Percentiles rank a stretch among this genome's conserved stretches.
phyloP scores from a whole-genome alignment of 495 filamentous ascomycete genomes.

The Podospora comata region DNA sequence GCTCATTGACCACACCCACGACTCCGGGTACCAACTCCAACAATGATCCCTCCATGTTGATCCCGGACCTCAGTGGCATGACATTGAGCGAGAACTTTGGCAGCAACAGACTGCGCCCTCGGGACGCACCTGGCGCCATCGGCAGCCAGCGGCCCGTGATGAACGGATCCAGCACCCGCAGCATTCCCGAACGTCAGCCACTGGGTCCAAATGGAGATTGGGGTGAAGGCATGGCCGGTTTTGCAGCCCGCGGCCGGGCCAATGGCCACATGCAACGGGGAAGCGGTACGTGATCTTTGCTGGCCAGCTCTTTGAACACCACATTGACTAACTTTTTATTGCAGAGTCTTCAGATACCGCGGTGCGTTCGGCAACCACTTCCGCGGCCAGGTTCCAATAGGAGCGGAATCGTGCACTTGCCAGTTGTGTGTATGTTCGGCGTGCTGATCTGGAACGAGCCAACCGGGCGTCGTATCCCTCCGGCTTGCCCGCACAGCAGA shows the following conservation, averaged over 20 bases:
- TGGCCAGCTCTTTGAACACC: neutral
- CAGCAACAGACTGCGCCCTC: slow-evolving; percentile 41
- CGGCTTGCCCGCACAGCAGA: neutral
- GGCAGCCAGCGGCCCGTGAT: slow-evolving; percentile 79
- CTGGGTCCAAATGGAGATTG: slow-evolving; percentile 76
- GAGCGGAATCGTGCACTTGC: neutral
- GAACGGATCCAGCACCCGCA: slow-evolving; percentile 60
- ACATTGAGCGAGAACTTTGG: slow-evolving; percentile 64
- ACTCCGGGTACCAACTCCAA: slow-evolving; percentile 58
- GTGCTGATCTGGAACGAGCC: neutral
- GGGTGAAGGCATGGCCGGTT: slow-evolving; percentile 58
- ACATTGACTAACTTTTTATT: neutral
- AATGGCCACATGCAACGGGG: slow-evolving; percentile 79
- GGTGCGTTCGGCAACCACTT: slow-evolving; percentile 23
- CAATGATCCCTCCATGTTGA: slow-evolving; percentile 56
- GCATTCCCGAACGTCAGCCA: slow-evolving; percentile 77
- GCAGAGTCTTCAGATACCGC: slow-evolving; percentile 38
- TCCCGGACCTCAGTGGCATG: slow-evolving; percentile 54
- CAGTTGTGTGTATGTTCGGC: neutral
- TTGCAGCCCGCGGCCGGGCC: slow-evolving; percentile 60
- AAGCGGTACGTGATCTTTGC: slow-evolving; percentile 54
- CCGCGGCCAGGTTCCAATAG: slow-evolving; percentile 34
- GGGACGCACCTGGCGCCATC: slow-evolving; percentile 65
- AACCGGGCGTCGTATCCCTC: neutral
- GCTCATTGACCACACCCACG: slow-evolving; percentile 36